These are phyloP conservation scores for Artemisia princeps DNA, from an alignment of 140 eudicot species.

Conservation along the genomic window DNA sequence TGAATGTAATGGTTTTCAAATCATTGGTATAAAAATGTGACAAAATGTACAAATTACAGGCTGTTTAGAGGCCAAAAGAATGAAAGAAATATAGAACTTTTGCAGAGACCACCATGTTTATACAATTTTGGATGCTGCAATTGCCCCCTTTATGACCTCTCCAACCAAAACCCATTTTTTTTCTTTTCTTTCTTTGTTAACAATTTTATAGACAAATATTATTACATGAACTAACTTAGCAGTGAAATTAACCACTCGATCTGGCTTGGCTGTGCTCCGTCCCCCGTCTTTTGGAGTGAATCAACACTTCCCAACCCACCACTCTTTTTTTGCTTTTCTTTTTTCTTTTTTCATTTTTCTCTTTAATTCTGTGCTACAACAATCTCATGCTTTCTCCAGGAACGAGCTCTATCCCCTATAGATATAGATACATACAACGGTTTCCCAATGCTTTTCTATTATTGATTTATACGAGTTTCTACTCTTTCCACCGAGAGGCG, in stretches of 20 bases:
- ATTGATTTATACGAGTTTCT: constrained; percentile 27
- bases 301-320: constrained; percentile 65
- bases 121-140: constrained; percentile 36
- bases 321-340: constrained; percentile 12
- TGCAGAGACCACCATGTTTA: constrained; percentile 20
- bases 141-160: constrained; percentile 20
- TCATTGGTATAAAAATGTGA: not conserved
- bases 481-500: constrained; percentile 37
- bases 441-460: not conserved
- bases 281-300: constrained; percentile 41
- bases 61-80: constrained; percentile 18
- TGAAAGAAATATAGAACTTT: constrained; percentile 15
- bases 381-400: not conserved
- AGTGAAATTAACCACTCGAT: constrained; percentile 18
- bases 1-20: constrained; percentile 7
- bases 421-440: constrained; percentile 27
- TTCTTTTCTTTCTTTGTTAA: constrained; percentile 18
- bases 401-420: constrained; percentile 6
- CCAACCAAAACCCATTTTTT: constrained; percentile 13
- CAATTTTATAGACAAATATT: constrained; percentile 22
- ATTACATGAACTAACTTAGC: constrained; percentile 15
- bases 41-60: constrained; percentile 19
- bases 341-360: not conserved
- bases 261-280: constrained; percentile 55
- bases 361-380: constrained; percentile 19